phyloP scores from a whole-genome alignment of 345 rosid species.

The Noccaea bulbosa region DNA sequence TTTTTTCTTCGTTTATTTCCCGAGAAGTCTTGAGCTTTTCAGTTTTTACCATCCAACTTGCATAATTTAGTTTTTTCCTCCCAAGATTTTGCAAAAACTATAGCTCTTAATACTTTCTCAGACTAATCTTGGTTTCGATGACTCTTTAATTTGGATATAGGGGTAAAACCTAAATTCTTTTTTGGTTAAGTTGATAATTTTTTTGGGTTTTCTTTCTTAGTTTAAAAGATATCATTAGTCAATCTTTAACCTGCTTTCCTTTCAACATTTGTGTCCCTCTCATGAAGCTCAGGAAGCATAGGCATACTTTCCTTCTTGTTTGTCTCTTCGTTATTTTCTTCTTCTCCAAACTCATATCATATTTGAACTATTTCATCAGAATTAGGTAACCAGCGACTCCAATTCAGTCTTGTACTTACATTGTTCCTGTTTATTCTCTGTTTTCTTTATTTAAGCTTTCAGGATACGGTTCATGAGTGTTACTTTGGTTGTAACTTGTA shows the following conservation, averaged over 20 bases:
- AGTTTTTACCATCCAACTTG: slow-evolving; percentile 16
- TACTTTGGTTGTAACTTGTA: slow-evolving; percentile 16
- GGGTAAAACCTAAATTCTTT: slow-evolving; percentile 16
- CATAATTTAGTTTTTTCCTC: neutral
- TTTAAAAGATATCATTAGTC: neutral
- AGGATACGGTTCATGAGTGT: neutral
- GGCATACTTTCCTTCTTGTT: slow-evolving; percentile 27
- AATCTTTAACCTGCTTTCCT: neutral
- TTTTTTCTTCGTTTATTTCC: neutral
- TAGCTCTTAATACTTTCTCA: neutral
- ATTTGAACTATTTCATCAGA: neutral
- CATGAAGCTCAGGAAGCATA: slow-evolving; percentile 36
- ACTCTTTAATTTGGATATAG: slow-evolving; percentile 3
- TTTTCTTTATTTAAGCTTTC: neutral
- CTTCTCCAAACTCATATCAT: slow-evolving; percentile 10
- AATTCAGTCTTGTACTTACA: slow-evolving; percentile 9
- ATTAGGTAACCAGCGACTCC: neutral
- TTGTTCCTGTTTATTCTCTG: slow-evolving; percentile 15
- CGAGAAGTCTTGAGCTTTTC: neutral
- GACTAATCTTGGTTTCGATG: slow-evolving; percentile 9
- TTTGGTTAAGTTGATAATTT: neutral
- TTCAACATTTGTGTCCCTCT: slow-evolving; percentile 22
- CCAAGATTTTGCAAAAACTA: neutral
- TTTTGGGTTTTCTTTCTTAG: neutral
- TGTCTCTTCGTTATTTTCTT: slow-evolving; percentile 20